These are phyloP conservation scores for Pholiota molesta DNA, from an alignment of 768 basidiomycete species.

Conservation along the genomic window DNA sequence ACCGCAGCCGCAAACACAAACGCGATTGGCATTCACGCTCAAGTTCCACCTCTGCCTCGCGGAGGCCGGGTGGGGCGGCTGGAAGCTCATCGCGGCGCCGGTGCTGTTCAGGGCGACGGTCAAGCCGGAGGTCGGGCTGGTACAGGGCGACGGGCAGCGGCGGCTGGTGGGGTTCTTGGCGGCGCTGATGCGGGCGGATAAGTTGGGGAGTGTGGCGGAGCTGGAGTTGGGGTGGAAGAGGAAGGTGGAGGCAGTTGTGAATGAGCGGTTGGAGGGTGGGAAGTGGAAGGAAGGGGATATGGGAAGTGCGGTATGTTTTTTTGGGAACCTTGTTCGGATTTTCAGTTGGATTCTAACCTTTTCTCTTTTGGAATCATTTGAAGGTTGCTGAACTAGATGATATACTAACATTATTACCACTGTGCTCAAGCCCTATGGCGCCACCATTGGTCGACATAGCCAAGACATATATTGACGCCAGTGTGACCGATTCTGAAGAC, in stretches of 20 bases:
- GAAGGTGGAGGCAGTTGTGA: conserved; percentile 53
- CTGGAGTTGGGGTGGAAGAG: conserved; percentile 64
- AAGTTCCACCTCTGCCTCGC: conserved; percentile 63
- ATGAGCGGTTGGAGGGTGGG: conserved; percentile 45
- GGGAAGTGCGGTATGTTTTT: conserved; percentile 40
- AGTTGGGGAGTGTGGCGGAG: conserved; percentile 43
- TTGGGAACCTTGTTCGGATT: neutral
- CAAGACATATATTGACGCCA: conserved; percentile 30
- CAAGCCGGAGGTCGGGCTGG: conserved; percentile 35
- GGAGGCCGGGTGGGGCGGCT: conserved; percentile 74
- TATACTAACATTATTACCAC: conserved; percentile 53
- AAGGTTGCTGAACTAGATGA: conserved; percentile 57
- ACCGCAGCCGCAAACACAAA: neutral
- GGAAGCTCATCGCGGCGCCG: conserved; percentile 71
- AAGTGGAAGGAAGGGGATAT: conserved; percentile 33
- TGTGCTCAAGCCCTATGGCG: conserved; percentile 50
- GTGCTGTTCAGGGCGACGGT: conserved; percentile 52
- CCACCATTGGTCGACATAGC: conserved; percentile 47
- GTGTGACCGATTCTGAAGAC: conserved; percentile 2
- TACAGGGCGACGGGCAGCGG: conserved; percentile 46
- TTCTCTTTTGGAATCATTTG: neutral
- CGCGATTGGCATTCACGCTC: conserved; percentile 42
- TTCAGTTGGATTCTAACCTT: neutral
- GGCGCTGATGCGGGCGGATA: conserved; percentile 46
- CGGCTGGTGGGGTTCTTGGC: conserved; percentile 53